Conservation (phyloP, 139 green algal species). For the Chlorokybus atmophyticus region DNA sequence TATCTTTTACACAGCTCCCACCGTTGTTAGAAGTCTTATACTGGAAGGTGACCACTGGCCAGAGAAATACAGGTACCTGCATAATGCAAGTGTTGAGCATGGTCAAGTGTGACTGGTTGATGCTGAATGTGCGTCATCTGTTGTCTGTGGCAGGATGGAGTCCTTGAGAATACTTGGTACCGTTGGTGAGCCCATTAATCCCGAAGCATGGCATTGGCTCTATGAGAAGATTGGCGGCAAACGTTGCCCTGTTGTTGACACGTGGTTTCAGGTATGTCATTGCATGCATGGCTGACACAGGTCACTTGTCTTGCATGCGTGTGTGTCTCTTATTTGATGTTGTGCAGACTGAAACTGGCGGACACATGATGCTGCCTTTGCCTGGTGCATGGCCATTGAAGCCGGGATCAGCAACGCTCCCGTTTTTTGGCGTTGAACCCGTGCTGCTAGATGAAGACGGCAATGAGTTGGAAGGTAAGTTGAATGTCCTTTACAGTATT, state of each 20-base stretch:
- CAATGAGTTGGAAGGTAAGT: conserved; percentile 32
- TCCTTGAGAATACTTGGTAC: conserved; percentile 68
- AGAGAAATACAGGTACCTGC: too few species aligned
- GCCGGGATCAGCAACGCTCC: conserved; percentile 72
- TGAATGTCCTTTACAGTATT: conserved; percentile 3
- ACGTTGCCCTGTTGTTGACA: conserved; percentile 82
- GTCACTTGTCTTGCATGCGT: too few species aligned
- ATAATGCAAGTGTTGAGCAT: too few species aligned
- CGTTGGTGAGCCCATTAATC: conserved; percentile 95
- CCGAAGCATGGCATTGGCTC: conserved; percentile 68
- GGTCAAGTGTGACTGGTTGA: too few species aligned
- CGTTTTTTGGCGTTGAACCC: conserved; percentile 90
- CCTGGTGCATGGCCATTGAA: conserved; percentile 61
- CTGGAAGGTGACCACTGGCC: too few species aligned
- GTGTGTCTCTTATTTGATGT: too few species aligned
- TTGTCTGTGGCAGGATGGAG: conserved; percentile 45
- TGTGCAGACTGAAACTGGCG: too few species aligned
- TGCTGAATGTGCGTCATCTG: too few species aligned
- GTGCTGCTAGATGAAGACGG: conserved; percentile 77
- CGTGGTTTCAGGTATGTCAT: conserved; percentile 70
- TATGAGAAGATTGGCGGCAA: conserved; percentile 34
- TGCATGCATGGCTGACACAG: too few species aligned
- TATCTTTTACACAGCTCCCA: conserved; percentile 92
- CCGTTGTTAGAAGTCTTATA: conserved; percentile 52
- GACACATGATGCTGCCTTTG: conserved; percentile 74